phyloP scores from a whole-genome alignment of 768 basidiomycete genomes.

The Serendipita sp. region DNA sequence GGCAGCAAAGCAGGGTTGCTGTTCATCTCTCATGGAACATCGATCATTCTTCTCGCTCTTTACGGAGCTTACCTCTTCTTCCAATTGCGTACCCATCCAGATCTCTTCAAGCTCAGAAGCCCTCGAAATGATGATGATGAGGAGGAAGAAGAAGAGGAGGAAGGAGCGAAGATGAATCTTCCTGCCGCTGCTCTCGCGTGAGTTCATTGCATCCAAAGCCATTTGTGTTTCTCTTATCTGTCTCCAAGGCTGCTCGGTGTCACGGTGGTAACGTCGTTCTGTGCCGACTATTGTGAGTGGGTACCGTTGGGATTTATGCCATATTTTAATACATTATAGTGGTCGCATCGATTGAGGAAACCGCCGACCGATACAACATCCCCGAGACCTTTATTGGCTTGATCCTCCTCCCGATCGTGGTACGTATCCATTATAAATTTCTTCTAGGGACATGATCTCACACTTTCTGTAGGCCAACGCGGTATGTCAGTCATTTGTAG shows the following conservation, averaged over 20 bases:
- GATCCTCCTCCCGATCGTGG: constrained; percentile 77
- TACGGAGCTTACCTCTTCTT: constrained; percentile 64
- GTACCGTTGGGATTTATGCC: not conserved
- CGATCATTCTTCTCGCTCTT: constrained; percentile 53
- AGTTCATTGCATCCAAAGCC: not conserved
- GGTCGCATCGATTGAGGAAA: constrained; percentile 86
- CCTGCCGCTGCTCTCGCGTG: constrained; percentile 44
- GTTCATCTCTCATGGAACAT: constrained; percentile 65
- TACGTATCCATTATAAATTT: constrained; percentile 24
- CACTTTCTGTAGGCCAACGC: not conserved
- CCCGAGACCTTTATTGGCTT: constrained; percentile 77
- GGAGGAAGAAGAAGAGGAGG: constrained; percentile 26
- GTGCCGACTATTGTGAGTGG: constrained; percentile 66
- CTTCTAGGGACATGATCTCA: constrained; percentile 25
- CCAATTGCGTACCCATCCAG: constrained; percentile 32
- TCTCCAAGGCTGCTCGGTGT: constrained; percentile 44
- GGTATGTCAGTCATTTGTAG: not conserved
- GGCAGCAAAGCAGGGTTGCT: constrained; percentile 35
- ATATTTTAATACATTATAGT: constrained; percentile 26
- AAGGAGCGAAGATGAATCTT: constrained; percentile 49
- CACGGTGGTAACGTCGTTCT: constrained; percentile 73
- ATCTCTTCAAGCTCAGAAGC: not conserved
- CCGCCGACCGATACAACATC: constrained; percentile 61
- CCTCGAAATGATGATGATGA: constrained; percentile 18
- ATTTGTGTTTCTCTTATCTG: not conserved